Evolutionary conservation across 345 rosid genomes (phyloP).

Genomic region (Dovyalis caffra): DNA sequence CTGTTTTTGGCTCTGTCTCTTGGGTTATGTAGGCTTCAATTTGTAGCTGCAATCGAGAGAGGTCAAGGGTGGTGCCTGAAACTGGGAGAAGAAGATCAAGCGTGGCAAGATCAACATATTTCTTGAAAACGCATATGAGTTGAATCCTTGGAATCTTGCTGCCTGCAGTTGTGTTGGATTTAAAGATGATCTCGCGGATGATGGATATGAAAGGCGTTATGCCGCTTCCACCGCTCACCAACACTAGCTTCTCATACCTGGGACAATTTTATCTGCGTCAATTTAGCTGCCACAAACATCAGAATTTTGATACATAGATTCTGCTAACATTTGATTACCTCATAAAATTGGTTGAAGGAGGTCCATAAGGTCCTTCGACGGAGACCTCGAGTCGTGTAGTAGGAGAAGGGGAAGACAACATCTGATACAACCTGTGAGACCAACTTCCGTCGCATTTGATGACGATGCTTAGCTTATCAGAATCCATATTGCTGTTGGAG

Average conservation of each 20-base stretch:
- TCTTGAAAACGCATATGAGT: conserved; percentile 26
- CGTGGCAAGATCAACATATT: conserved; percentile 16
- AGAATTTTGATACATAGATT: background rate
- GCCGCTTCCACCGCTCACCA: conserved; percentile 34
- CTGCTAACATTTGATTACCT: conserved; percentile 9
- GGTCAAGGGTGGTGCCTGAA: conserved; percentile 5
- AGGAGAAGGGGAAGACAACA: conserved; percentile 15
- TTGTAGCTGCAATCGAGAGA: conserved; percentile 18
- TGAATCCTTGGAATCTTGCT: conserved; percentile 14
- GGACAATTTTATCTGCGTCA: background rate
- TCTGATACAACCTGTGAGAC: conserved; percentile 12
- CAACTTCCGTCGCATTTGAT: conserved; percentile 28
- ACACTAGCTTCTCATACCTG: conserved; percentile 25
- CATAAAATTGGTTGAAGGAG: conserved; percentile 11
- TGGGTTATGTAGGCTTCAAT: conserved; percentile 29
- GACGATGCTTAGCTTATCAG: conserved; percentile 19
- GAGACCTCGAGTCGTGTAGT: conserved; percentile 14
- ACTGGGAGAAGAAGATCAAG: conserved; percentile 29
- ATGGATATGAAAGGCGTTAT: conserved; percentile 33
- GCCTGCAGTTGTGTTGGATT: conserved; percentile 1
- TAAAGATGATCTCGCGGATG: conserved; percentile 16
- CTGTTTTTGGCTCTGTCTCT: conserved; percentile 4
- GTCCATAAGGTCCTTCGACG: conserved; percentile 30
- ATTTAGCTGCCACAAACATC: background rate
- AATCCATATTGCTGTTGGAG: conserved; percentile 26